Evolutionary conservation across 306 rosid species (phyloP).

Genomic region (Astragalus glycyphyllos): DNA sequence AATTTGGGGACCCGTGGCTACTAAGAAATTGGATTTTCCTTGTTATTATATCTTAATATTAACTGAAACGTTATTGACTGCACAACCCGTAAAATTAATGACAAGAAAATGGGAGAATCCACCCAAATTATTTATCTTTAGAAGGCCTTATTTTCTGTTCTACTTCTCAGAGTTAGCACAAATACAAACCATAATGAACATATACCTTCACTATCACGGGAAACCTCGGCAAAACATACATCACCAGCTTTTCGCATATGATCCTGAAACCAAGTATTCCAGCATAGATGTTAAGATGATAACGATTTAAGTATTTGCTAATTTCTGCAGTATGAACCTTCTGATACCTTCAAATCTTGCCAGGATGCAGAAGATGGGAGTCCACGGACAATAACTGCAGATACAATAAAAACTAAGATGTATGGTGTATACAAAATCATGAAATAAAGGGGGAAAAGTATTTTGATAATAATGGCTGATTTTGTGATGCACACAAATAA

Average conservation of each 20-base stretch:
- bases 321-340: slow-evolving; percentile 17
- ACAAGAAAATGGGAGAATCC: not conserved
- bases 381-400: slow-evolving; percentile 89
- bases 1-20: too few species aligned
- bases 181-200: slow-evolving; percentile 14
- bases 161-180: slow-evolving; percentile 1
- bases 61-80: not conserved
- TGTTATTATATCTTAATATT: too few species aligned
- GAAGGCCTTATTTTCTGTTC: slow-evolving; percentile 1
- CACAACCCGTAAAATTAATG: not conserved
- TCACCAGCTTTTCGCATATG: slow-evolving; percentile 99
- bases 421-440: not conserved
- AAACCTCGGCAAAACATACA: slow-evolving; percentile 98
- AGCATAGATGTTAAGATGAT: not conserved
- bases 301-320: slow-evolving; percentile 4
- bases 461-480: not conserved
- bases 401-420: slow-evolving; percentile 18
- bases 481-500: slow-evolving; percentile 7
- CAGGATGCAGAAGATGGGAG: slow-evolving; percentile 99
- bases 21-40: too few species aligned
- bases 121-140: not conserved
- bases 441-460: not conserved
- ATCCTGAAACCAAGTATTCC: slow-evolving; percentile 67
- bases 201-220: slow-evolving; percentile 94
- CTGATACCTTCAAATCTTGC: slow-evolving; percentile 94